Conservation (phyloP, 768 basidiomycete genomes). For the Chalciporus pseudorubinellus region DNA sequence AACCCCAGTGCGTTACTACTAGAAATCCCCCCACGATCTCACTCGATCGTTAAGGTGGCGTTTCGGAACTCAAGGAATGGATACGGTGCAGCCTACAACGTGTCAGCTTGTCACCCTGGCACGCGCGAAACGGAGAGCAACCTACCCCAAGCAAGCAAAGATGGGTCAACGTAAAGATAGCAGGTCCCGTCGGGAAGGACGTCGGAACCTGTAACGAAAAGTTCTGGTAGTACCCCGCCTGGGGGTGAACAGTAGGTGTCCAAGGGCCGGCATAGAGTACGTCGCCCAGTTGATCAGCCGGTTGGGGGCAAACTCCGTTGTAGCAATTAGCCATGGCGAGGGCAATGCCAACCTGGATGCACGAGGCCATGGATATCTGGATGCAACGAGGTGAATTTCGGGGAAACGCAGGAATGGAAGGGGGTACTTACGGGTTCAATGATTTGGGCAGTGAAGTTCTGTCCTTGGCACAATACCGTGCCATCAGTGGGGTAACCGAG, state of each 20-base stretch:
- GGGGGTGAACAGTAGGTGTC: constrained; percentile 18
- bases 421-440: constrained; percentile 19
- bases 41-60: constrained; percentile 18
- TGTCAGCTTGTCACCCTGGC: background rate
- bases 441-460: constrained; percentile 20
- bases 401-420: background rate
- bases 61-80: constrained; percentile 32
- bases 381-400: background rate
- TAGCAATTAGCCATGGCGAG: constrained; percentile 21
- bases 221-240: constrained; percentile 30
- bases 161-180: constrained; percentile 31
- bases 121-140: background rate
- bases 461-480: constrained; percentile 12
- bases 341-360: constrained; percentile 32
- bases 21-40: background rate
- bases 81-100: constrained; percentile 19
- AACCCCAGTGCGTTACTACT: no score
- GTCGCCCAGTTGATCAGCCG: constrained; percentile 17
- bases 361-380: constrained; percentile 18
- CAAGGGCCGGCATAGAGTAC: constrained; percentile 32
- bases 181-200: constrained; percentile 14
- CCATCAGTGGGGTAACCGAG: constrained; percentile 24
- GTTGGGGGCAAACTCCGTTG: constrained; percentile 24
- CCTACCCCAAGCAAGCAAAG: constrained; percentile 30
- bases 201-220: constrained; percentile 20